Evolutionary conservation across 345 rosid genomes (phyloP).

Genomic region (Raphanus sativus): DNA sequence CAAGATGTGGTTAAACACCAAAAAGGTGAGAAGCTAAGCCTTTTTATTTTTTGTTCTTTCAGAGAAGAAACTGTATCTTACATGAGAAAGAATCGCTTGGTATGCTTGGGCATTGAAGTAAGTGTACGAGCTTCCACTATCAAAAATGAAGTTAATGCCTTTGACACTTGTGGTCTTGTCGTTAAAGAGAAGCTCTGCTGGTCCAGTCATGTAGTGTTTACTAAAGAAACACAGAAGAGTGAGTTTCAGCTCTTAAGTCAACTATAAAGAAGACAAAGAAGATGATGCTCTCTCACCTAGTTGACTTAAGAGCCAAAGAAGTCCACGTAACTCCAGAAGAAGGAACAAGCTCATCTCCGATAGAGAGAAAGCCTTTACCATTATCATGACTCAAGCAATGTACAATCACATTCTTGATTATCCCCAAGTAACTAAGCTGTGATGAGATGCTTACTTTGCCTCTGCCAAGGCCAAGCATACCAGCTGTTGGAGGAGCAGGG

Average conservation of each 20-base stretch:
- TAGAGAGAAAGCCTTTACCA: slow-evolving; percentile 79
- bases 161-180: slow-evolving; percentile 59
- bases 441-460: slow-evolving; percentile 67
- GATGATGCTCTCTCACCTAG: slow-evolving; percentile 55
- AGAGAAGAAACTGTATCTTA: slow-evolving; percentile 31
- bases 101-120: slow-evolving; percentile 64
- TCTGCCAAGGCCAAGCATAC: slow-evolving; percentile 80
- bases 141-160: slow-evolving; percentile 59
- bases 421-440: slow-evolving; percentile 50
- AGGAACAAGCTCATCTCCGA: slow-evolving; percentile 70
- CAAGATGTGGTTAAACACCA: slow-evolving; percentile 6
- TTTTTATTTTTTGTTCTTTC: neutral
- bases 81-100: slow-evolving; percentile 50
- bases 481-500: slow-evolving; percentile 63
- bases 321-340: slow-evolving; percentile 67
- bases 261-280: slow-evolving; percentile 40
- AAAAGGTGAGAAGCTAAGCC: neutral
- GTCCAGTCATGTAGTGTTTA: slow-evolving; percentile 61
- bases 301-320: slow-evolving; percentile 42
- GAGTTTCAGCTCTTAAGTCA: neutral
- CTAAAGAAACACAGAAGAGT: slow-evolving; percentile 39
- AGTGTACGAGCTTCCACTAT: slow-evolving; percentile 90
- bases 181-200: slow-evolving; percentile 62
- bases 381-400: slow-evolving; percentile 68
- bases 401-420: slow-evolving; percentile 60